Base-by-base conservation (phyloP, 2,329 filamentous ascomycete genomes). In the Volutella citrinella region DNA sequence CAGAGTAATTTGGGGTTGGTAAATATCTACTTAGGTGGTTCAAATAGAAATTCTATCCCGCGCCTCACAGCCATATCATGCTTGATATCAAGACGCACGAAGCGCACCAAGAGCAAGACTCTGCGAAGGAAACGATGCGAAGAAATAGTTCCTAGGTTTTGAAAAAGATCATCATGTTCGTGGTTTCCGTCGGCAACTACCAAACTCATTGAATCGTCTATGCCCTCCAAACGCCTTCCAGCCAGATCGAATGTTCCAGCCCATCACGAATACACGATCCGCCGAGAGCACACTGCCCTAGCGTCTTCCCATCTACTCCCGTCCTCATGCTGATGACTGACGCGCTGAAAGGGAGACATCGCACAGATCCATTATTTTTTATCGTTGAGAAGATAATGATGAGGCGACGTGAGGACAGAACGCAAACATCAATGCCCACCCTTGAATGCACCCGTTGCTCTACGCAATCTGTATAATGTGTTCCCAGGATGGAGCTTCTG, bases 151-250 rank as follows among this genome's bases (percentile, higher is more conserved):
- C n/a, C n/a, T n/a, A n/a, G n/a, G n/a, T n/a, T n/a, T n/a, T n/a
- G n/a, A 46, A 32, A 41, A 30, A 49, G 51, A 49, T 52, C 43
- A 42, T 57, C 48, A 56, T 54, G 43, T 52, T 54, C 51, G 40
- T 56, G 38, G 51, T 55, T 52, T 59, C 57, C 46, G 49, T 55
- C 49, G 44, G 49, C 49, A 51, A 49, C 49, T 50, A 50, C 37
- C 42, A 51, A 60, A 50, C 56, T 60, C 56, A 49, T 63, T 52
- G 53, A 60, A 58, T 61, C 57, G 53, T 63, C 60, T 63, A 63
- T 61, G 51, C 45, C 45, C 51, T 57, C 57, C 54, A 55, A 63
- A 63, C 60, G 60, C 60, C 60, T 47, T 37, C 51, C 48, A 57
- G 50, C 45, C 55, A 54, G 49, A 52, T 59, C 50, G 49, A 55